A percentile compares a stretch with the other conserved stretches of the same genome.
These are phyloP conservation scores for Dictyostelium citrinum DNA, from an alignment of 78 protist species.

Conservation along the genomic window DNA sequence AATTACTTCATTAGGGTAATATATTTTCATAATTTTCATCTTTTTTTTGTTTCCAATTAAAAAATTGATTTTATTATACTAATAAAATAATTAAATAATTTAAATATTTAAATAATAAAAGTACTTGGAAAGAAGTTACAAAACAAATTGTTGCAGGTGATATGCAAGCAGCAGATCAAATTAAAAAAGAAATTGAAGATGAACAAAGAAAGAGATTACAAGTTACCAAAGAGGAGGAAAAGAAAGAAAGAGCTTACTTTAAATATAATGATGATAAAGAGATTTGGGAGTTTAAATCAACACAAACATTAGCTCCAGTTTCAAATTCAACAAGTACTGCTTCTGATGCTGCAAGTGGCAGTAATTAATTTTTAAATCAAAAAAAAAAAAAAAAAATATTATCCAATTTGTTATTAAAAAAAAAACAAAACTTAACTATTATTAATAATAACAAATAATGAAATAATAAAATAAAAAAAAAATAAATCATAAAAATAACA, in stretches of 20 bases:
- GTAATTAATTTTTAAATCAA: background rate
- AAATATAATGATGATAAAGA: slow-evolving; percentile 47
- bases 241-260: slow-evolving; percentile 66
- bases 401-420: too few species aligned
- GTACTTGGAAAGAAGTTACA: slow-evolving; percentile 63
- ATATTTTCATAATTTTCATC: too few species aligned
- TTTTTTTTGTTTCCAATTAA: too few species aligned
- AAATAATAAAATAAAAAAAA: background rate
- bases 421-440: background rate
- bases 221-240: slow-evolving; percentile 62
- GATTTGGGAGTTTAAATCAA: slow-evolving; percentile 38
- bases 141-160: slow-evolving; percentile 64
- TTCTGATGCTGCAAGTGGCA: background rate
- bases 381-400: background rate
- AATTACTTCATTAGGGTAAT: slow-evolving; percentile 37
- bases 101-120: too few species aligned
- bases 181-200: slow-evolving; percentile 73
- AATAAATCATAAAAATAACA: too few species aligned
- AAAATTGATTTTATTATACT: too few species aligned
- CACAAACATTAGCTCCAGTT: background rate
- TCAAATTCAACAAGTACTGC: background rate
- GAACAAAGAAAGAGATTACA: slow-evolving; percentile 74
- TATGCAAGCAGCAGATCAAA: slow-evolving; percentile 49
- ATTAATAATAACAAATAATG: background rate
- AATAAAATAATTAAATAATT: too few species aligned